Evolutionary conservation across 306 rosid genomes (phyloP).

Genomic region (Nissolia schottii): DNA sequence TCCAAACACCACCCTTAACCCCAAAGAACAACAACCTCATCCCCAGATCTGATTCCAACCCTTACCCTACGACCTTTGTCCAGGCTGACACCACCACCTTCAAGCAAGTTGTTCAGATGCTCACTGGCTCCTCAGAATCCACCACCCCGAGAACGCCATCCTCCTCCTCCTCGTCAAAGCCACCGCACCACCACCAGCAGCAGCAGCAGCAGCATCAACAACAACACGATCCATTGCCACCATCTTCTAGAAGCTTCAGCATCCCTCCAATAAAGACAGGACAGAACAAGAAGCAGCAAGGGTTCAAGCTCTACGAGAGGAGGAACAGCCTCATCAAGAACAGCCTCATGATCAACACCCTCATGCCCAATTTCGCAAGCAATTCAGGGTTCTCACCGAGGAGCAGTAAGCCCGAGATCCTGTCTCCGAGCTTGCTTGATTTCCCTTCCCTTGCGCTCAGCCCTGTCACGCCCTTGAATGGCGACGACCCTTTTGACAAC

Average conservation of each 20-base stretch:
- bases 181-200: neutral
- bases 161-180: neutral
- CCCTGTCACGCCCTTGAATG: slow-evolving; percentile 84
- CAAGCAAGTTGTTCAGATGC: slow-evolving; percentile 98
- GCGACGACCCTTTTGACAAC: slow-evolving; percentile 65
- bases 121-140: slow-evolving; percentile 80
- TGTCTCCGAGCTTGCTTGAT: slow-evolving; percentile 81
- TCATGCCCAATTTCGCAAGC: slow-evolving; percentile 60
- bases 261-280: slow-evolving; percentile 71
- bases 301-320: slow-evolving; percentile 90
- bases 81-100: slow-evolving; percentile 88
- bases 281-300: slow-evolving; percentile 61
- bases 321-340: slow-evolving; percentile 74
- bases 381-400: slow-evolving; percentile 67
- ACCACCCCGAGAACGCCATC: slow-evolving; percentile 10
- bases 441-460: slow-evolving; percentile 87
- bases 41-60: slow-evolving; percentile 93
- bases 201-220: neutral
- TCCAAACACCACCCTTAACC: slow-evolving; percentile 49
- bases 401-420: slow-evolving; percentile 48
- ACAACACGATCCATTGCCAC: slow-evolving; percentile 26
- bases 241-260: slow-evolving; percentile 45
- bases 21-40: slow-evolving; percentile 62
- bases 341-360: slow-evolving; percentile 73
- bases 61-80: slow-evolving; percentile 91